These are phyloP conservation scores for Backusella parvicylindrica DNA, from an alignment of 192 early-diverging fungal genomes.

Conservation along the genomic window DNA sequence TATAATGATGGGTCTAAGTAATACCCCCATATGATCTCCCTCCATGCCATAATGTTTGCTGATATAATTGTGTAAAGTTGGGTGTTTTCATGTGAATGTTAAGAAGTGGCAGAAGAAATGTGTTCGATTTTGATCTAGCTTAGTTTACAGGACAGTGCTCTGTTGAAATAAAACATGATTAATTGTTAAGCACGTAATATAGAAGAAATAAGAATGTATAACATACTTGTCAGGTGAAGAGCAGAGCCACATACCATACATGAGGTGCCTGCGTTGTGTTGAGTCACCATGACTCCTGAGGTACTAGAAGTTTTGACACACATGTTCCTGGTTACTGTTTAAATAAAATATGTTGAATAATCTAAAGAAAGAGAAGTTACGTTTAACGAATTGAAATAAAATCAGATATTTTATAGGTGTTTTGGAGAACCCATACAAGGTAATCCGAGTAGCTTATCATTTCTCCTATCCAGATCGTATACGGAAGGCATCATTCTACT, in stretches of 20 bases:
- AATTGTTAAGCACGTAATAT: neutral
- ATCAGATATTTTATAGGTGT: neutral
- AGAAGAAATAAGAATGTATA: neutral
- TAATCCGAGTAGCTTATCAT: neutral
- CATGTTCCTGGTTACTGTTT: neutral
- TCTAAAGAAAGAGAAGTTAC: neutral
- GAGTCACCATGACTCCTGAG: neutral
- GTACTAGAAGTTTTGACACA: neutral
- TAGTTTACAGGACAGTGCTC: slow-evolving; percentile 11
- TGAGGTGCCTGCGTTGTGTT: neutral
- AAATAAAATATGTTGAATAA: neutral
- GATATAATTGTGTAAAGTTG: neutral
- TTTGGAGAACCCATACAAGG: slow-evolving; percentile 3
- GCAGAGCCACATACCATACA: neutral
- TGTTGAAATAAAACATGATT: neutral
- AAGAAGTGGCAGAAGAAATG: neutral
- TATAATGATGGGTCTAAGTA: slow-evolving; percentile 6
- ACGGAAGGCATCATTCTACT: slow-evolving; percentile 5
- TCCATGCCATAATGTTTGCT: neutral
- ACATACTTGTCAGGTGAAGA: slow-evolving; percentile 4
- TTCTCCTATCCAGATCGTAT: neutral
- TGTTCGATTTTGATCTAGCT: neutral
- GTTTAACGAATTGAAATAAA: neutral
- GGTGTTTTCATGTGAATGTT: neutral
- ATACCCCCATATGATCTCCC: neutral